Base-by-base conservation (phyloP, 768 basidiomycete species). In the Hydnomerulius pinastri region DNA sequence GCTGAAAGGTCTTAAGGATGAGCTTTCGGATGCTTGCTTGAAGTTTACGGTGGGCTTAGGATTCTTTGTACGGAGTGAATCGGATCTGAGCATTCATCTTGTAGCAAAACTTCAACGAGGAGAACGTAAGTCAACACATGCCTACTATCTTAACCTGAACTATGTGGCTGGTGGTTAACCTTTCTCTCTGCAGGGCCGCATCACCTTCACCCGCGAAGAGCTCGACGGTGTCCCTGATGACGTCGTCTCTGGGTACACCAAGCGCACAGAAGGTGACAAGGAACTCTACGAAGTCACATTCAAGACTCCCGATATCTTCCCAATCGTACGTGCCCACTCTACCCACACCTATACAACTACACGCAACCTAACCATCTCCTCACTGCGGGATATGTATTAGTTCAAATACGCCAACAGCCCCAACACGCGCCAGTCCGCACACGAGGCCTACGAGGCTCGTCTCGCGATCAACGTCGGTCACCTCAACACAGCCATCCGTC, bases 31-130 rank as follows among this genome's bases (percentile, higher is more conserved):
- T 59, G 76, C 78, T 23, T 90, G 83, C 64, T 70, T 91, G n/a
- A 85, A 89, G 62, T 93, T 93, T 59, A 82, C 77, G 65, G 88
- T 89, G 58, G 57, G 85, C 28, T 32, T 48, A 36, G 1, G 44
- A 21, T 21, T 47, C 41, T 9, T 8, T 9, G 4, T 24, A 12
- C 4, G 8, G 25, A 18, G 33, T 40, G 17, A 47, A 17, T n/a
- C 21, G 18, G 21, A 23, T 17, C 40, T 53, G 9, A 57, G 7
- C 6, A 17, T 40, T 24, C 28, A 37, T 54, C 38, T 27, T 35
- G 4, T 46, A 88, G 85, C 90, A 87, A 85, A 90, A 92, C 71
- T 91, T 87, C 72, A 92, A 92, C 59, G 91, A 95, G 67, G 92
- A 94, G 63, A 83, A 87, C 37, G 89, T 87, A 55, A 49, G 73